phyloP scores from a whole-genome alignment of 306 rosid genomes.

The Arachis hypogaea region DNA sequence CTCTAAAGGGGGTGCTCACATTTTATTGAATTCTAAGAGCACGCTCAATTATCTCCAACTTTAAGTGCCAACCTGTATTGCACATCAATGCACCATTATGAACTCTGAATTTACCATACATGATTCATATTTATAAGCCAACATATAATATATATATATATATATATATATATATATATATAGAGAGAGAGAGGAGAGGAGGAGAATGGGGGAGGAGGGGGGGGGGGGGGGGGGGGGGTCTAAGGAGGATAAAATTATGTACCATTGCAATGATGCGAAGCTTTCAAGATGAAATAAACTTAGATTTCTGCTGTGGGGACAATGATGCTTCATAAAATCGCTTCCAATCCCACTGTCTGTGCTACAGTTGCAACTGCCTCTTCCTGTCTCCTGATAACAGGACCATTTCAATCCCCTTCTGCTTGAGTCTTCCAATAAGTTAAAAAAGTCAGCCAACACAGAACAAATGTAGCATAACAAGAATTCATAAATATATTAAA shows the following conservation, averaged over 20 bases:
- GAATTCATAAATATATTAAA: slow-evolving; percentile 17
- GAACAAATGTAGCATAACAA: neutral
- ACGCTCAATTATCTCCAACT: slow-evolving; percentile 30
- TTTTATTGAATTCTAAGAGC: slow-evolving; percentile 28
- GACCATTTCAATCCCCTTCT: slow-evolving; percentile 82
- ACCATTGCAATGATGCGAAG: slow-evolving; percentile 97
- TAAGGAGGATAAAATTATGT: slow-evolving; percentile 50
- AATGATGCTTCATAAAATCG: slow-evolving; percentile 68
- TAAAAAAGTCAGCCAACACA: slow-evolving; percentile 48
- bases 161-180: too few species aligned
- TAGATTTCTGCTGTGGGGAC: slow-evolving; percentile 85
- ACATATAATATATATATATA: neutral
- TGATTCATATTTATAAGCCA: slow-evolving; percentile 6
- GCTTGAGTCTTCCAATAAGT: slow-evolving; percentile 72
- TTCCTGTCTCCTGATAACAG: slow-evolving; percentile 98
- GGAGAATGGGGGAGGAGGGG: neutral
- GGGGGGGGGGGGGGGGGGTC: neutral
- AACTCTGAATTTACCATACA: slow-evolving; percentile 30
- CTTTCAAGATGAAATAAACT: slow-evolving; percentile 77
- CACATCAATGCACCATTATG: slow-evolving; percentile 18
- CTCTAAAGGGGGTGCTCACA: slow-evolving; percentile 24
- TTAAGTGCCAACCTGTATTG: neutral
- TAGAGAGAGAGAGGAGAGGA: neutral
- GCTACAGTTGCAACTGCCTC: slow-evolving; percentile 96
- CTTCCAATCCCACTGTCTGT: slow-evolving; percentile 72